A percentile compares a stretch with the other conserved stretches of the same genome.
These are phyloP conservation scores for Amanita pseudoporphyria DNA, from an alignment of 768 basidiomycete species.

Conservation along the genomic window DNA sequence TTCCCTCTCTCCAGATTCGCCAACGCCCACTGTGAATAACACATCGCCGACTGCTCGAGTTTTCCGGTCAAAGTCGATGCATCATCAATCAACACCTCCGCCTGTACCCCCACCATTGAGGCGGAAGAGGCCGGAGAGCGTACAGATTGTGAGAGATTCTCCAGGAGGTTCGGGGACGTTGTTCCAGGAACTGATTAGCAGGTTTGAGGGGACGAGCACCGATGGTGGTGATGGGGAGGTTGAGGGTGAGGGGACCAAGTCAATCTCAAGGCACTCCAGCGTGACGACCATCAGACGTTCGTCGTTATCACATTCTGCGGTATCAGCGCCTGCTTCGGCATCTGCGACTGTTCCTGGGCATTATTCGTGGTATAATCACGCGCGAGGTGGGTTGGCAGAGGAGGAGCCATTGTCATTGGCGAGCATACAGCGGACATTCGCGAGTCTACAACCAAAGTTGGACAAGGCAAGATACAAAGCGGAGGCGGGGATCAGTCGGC, in stretches of 20 bases:
- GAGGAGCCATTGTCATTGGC: slow-evolving; percentile 34
- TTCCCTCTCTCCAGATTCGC: slow-evolving; percentile 8
- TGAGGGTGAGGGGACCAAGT: neutral
- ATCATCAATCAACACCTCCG: slow-evolving; percentile 29
- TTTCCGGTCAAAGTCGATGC: slow-evolving; percentile 46
- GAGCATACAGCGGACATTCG: slow-evolving; percentile 24
- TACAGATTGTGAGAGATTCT: slow-evolving; percentile 28
- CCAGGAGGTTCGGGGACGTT: neutral
- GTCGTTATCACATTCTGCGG: neutral
- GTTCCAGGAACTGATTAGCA: slow-evolving; percentile 5
- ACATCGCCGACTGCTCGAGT: slow-evolving; percentile 22
- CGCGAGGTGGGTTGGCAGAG: slow-evolving; percentile 16
- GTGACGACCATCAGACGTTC: neutral
- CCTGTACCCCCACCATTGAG: slow-evolving; percentile 33
- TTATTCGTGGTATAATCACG: no score
- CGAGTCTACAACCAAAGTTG: slow-evolving; percentile 34
- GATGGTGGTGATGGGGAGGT: neutral
- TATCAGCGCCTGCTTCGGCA: neutral
- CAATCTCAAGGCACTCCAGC: slow-evolving; percentile 4
- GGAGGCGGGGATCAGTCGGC: slow-evolving; percentile 52
- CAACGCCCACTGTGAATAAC: slow-evolving; percentile 7
- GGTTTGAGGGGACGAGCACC: neutral
- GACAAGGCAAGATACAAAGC: slow-evolving; percentile 64
- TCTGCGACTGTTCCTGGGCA: neutral
- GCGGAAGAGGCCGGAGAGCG: slow-evolving; percentile 53